Evolutionary conservation across 2,329 filamentous ascomycete species (phyloP), one percentile per base, ranked within the genome.

Genomic region (Fusarium tupiense): DNA sequence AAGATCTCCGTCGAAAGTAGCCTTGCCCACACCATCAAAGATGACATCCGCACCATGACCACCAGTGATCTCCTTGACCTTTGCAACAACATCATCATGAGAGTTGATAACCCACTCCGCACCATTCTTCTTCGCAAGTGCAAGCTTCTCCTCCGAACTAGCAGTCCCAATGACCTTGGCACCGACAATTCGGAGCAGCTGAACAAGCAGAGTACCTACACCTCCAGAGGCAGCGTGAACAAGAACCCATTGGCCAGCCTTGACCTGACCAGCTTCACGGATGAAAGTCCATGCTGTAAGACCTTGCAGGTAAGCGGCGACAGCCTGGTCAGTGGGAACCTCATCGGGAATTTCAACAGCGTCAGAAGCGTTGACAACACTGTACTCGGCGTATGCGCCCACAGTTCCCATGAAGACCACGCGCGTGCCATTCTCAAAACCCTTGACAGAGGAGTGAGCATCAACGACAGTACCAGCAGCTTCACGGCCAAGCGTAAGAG

Each of bases 181-280:
- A 3, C 94, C 95, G 5, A 95, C 86, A 2, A 88, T 85, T 74
- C 88, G 89, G 46, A 97, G 84, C 75, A 97, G 84, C 86, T 97
- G 94, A 44, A 90, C 91, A 35, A 98, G 87, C 83, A 93, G 89
- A 49, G 92, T 84, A 0, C 93, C 94, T 2, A 94, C 93, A 22
- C 95, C 95, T 22, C 95, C 95, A 1, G 94, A 94, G 0, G 95
- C 95, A 0, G 95, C 95, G 77, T 96, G 94, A 22, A 98, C 90
- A 6, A 98, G 89, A 1, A 94, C 88, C 91, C 93, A 96, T 76
- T 97, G 94, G 2, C 92, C 93, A 74, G 90, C 87, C 80, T 94
- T 86, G 12, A 96, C 93, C 67, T 93, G 89, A 17, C 91, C 92
- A 8, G 93, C 90, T 81, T 97, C 94, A 64, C 92, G 90, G 67